Base-by-base conservation (phyloP, 345 rosid genomes). In the Populus tremula region DNA sequence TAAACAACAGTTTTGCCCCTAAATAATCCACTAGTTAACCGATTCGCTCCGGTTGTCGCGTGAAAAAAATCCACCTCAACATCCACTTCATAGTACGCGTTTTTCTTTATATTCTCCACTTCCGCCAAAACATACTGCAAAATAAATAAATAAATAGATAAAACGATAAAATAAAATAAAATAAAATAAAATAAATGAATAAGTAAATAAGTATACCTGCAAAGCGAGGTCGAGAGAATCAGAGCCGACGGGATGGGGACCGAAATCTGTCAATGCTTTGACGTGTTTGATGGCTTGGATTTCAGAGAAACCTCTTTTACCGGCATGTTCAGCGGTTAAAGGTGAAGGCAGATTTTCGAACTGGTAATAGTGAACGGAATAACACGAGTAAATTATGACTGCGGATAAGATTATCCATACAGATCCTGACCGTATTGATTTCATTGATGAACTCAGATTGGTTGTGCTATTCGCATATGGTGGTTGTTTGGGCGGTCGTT, bases 251-350 rank as follows among this genome's bases (percentile, higher is more conserved):
- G 94, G 90, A 75, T 89, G 98, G 3, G 99, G 99, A 68, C 98
- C 99, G 33, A 92, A 67, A 67, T 86, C 84, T 77, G 96, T 92
- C 93, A 96, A 81, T 36, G 89, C 93, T 79, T 78, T 74, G 18
- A 93, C 95, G 79, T 96, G 99, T 72, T 88, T 84, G 81, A 90
- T 80, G 1, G 98, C 96, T 77, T 88, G 91, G 63, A 87, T 77
- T 84, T 96, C 99, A 53, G 99, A 93, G 78, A 96, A 96, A 11
- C 99, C 97, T 65, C 97, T 87, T 77, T 92, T 93, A 16, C 98
- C 99, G n/a, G 95, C 97, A 82, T 90, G 93, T 70, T 87, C 88
- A 1, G 93, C 83, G 6, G 89, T 87, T 21, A 93, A 91, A 1
- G 97, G 96, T 71, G 16, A 45, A 14, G 98, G 98, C 87, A 96